Evolutionary conservation across 192 early-diverging fungal genomes (phyloP).

Genomic region (Mortierella claussenii): DNA sequence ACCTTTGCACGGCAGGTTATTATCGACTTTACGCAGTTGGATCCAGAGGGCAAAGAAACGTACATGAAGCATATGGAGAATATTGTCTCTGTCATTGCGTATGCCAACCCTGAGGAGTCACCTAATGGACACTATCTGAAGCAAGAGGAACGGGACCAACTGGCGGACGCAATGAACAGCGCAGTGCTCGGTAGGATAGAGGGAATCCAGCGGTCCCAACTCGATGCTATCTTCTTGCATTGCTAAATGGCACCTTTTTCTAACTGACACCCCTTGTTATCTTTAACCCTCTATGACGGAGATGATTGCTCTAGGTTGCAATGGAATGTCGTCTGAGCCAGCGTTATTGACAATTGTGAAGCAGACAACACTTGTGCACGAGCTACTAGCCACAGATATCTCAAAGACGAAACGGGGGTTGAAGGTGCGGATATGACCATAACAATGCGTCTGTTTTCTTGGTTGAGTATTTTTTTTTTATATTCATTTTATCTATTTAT

Average conservation of each 20-base stretch:
- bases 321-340: constrained; percentile 57
- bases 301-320: constrained; percentile 55
- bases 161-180: constrained; percentile 71
- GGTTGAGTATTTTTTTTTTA: background rate
- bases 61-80: constrained; percentile 58
- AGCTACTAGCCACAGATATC: constrained; percentile 52
- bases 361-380: constrained; percentile 68
- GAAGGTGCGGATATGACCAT: constrained; percentile 18
- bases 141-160: constrained; percentile 64
- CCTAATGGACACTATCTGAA: constrained; percentile 63
- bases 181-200: constrained; percentile 69
- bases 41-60: constrained; percentile 45
- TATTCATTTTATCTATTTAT: too few relatives aligned
- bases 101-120: constrained; percentile 65
- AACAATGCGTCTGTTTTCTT: background rate
- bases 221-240: background rate
- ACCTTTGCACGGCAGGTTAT: constrained; percentile 69
- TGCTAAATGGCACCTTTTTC: background rate
- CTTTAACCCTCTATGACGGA: too few relatives aligned
- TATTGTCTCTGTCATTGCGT: constrained; percentile 69
- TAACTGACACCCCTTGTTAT: too few relatives aligned
- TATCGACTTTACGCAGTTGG: constrained; percentile 47
- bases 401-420: constrained; percentile 50
- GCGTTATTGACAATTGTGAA: constrained; percentile 64
- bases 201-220: too few relatives aligned